Evolutionary conservation across 352 stramenopile genomes (phyloP).

Genomic region (Pythium vanterpoolii): DNA sequence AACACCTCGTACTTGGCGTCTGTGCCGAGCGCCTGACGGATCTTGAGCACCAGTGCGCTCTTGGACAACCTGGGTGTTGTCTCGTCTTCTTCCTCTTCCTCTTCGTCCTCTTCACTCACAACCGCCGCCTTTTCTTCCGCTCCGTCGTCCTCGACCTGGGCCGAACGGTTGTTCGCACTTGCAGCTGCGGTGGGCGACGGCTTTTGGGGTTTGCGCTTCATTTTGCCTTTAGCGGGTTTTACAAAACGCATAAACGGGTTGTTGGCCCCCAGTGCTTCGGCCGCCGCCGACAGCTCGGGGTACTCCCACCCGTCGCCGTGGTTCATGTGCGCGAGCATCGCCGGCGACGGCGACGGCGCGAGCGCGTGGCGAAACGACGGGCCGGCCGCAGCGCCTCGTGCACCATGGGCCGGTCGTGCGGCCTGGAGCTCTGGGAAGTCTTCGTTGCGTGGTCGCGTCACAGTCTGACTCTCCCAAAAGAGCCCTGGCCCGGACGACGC

Average conservation of each 20-base stretch:
- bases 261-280: slow-evolving; percentile 69
- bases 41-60: slow-evolving; percentile 72
- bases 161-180: background rate
- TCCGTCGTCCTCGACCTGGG: slow-evolving; percentile 11
- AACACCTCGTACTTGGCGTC: slow-evolving; percentile 85
- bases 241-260: slow-evolving; percentile 79
- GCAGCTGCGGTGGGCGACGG: slow-evolving; percentile 10
- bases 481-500: slow-evolving; percentile 30
- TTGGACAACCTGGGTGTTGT: slow-evolving; percentile 45
- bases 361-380: slow-evolving; percentile 73
- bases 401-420: slow-evolving; percentile 7
- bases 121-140: slow-evolving; percentile 53
- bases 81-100: slow-evolving; percentile 35
- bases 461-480: slow-evolving; percentile 67
- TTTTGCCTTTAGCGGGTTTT: slow-evolving; percentile 72
- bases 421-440: slow-evolving; percentile 65
- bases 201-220: slow-evolving; percentile 51
- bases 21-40: slow-evolving; percentile 69
- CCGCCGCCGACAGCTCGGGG: slow-evolving; percentile 56
- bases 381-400: slow-evolving; percentile 15
- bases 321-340: slow-evolving; percentile 74
- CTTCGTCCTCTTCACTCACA: slow-evolving; percentile 23
- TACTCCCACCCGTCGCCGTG: slow-evolving; percentile 66
- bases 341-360: slow-evolving; percentile 57
- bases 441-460: slow-evolving; percentile 43